Evolutionary conservation across 192 early-diverging fungal species (phyloP).

Genomic region (Funneliformis geosporum): DNA sequence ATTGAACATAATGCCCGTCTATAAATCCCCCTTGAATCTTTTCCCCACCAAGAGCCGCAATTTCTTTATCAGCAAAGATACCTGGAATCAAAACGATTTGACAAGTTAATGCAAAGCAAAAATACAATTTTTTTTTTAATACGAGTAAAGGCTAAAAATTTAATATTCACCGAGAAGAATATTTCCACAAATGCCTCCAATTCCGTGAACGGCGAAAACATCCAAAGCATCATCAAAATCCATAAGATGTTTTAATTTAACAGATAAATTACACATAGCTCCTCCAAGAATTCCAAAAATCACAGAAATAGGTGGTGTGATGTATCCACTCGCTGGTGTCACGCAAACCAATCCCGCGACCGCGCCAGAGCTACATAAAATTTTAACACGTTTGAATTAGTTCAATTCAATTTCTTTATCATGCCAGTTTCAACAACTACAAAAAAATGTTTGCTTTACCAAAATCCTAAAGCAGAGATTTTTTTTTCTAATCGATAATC

Average conservation of each 20-base stretch:
- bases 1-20: constrained; percentile 67
- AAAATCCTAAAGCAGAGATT: constrained; percentile 91
- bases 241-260: constrained; percentile 79
- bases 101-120: neutral
- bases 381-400: too few relatives aligned
- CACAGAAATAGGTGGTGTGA: constrained; percentile 77
- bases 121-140: neutral
- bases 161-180: constrained; percentile 45
- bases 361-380: constrained; percentile 70
- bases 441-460: neutral
- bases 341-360: constrained; percentile 93
- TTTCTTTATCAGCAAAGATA: constrained; percentile 78
- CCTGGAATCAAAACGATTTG: constrained; percentile 56
- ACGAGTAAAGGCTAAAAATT: too few relatives aligned
- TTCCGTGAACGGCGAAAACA: constrained; percentile 87
- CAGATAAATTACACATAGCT: constrained; percentile 76
- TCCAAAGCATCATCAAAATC: constrained; percentile 93
- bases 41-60: constrained; percentile 71
- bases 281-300: constrained; percentile 78
- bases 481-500: constrained; percentile 80
- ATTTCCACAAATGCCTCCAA: constrained; percentile 82
- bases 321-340: constrained; percentile 89
- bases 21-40: constrained; percentile 38
- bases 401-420: too few relatives aligned
- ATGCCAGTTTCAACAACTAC: too few relatives aligned